Evolutionary conservation across 2,329 filamentous ascomycete genomes (phyloP), one percentile per base, ranked within the genome.

Genomic region (Ciborinia camelliae): DNA sequence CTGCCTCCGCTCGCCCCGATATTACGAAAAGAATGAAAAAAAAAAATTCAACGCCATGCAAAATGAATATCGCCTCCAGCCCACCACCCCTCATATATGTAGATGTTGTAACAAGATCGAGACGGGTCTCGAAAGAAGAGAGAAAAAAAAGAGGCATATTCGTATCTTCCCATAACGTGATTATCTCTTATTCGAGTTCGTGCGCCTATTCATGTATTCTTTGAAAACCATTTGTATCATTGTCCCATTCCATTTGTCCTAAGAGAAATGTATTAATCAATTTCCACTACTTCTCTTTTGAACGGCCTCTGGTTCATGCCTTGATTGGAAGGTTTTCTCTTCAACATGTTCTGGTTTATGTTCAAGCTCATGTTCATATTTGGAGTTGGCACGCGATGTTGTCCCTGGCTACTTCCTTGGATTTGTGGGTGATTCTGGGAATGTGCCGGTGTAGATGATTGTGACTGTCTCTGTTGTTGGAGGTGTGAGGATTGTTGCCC

Each of bases 241-340:
- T 37, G 55, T 32, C 41, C 41, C 30, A 35, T 59, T n/a, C 41
- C n/a, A 59, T 47, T 57, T 26, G 14, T 58, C 55, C 30, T 12
- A 47, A 47, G 41, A 28, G 35, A 47, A 35, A 47, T 47, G 4
- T 47, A 59, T 55, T 67, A 73, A 68, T 73, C 71, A 55, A 73
- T 70, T 52, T 71, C 70, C 41, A 73, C 68, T 12, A 72, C 54
- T 58, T 71, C 69, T 28, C 60, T 62, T 45, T 54, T 66, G 50
- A n/a, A 48, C 20, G 50, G 20, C 54, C 64, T 69, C 4, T 43
- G 69, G 51, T 65, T 68, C 28, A 68, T 67, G 47, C 60, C 65
- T 26, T 70, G 66, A 47, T 64, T 70, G 28, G 70, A 67, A 32
- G n/a, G 63, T 67, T 58, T 69, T 67, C 52, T 70, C 66, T 54